Percentiles rank a stretch among this genome's conserved stretches.
Conservation (phyloP, 2,329 filamentous ascomycete species). For the Fusarium sp. region DNA sequence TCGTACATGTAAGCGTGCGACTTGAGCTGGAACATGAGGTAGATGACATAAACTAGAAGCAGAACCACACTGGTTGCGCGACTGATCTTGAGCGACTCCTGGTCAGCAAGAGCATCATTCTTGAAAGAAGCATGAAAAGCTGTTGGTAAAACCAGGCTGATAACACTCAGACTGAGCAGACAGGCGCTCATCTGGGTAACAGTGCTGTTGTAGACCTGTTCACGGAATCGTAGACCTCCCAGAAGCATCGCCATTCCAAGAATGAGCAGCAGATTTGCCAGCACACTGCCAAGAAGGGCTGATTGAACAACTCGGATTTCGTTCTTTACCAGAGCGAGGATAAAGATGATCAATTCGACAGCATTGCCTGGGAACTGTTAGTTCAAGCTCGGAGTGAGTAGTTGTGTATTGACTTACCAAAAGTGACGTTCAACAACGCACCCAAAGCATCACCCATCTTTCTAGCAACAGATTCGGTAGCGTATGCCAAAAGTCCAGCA, state of each 20-base stretch:
- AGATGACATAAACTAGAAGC: conserved; percentile 79
- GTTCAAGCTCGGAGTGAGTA: background rate
- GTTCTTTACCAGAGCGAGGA: conserved; percentile 49
- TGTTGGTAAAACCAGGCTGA: conserved; percentile 87
- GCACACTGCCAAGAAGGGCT: conserved; percentile 87
- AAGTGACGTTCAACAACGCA: conserved; percentile 79
- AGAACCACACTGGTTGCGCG: conserved; percentile 82
- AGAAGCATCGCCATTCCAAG: conserved; percentile 92
- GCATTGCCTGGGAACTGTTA: conserved; percentile 57
- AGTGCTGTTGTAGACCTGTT: conserved; percentile 96
- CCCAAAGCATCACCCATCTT: conserved; percentile 79
- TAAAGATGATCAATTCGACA: conserved; percentile 81
- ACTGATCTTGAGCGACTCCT: conserved; percentile 82
- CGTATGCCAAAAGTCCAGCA: conserved; percentile 76
- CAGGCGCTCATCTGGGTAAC: conserved; percentile 97
- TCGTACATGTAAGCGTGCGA: conserved; percentile 93
- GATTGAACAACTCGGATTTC: conserved; percentile 94
- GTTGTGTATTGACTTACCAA: conserved; percentile 62
- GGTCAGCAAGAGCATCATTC: conserved; percentile 70
- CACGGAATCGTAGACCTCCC: conserved; percentile 85
- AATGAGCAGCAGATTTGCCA: conserved; percentile 88
- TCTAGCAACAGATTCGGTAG: conserved; percentile 79
- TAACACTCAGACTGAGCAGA: conserved; percentile 88
- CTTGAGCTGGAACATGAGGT: conserved; percentile 90
- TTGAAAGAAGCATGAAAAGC: conserved; percentile 92